Evolutionary conservation across 2,329 filamentous ascomycete genomes (phyloP), one percentile per base, ranked within the genome.

Genomic region (Beauveria rudraprayagi): DNA sequence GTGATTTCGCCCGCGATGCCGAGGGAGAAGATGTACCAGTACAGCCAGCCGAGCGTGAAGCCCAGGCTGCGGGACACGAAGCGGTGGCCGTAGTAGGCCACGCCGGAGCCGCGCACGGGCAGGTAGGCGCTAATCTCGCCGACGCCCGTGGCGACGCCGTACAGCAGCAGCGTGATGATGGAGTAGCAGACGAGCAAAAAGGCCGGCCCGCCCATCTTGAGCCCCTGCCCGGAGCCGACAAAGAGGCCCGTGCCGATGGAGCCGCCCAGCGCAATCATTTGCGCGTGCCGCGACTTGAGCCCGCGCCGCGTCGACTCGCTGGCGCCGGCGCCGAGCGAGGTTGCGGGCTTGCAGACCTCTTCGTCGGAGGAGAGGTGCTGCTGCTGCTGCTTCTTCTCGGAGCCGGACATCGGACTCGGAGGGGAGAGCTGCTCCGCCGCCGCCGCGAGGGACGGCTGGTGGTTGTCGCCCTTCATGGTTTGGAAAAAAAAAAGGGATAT

Each of bases 131-230:
- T 66, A 30, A 72, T 63, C 60, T 76, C 73, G 50, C 69, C 69
- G 52, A 73, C 70, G 46, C 70, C 71, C 22, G 75, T 74, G 73
- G 84, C 83, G 66, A 84, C 80, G 46, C 78, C 78, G 70, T 78
- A 84, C 41, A 85, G 78, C 54, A 85, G 77, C 9, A 79, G 74
- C 55, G 81, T 81, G 62, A 84, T 75, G 53, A 80, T 75, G 30
- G 75, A 67, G 64, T 80, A 81, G 10, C 76, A 76, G 40, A 78
- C 72, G 22, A 81, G 68, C 5, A 79, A 72, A 53, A 72, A 74
- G 10, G 77, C 77, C 54, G 70, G 70, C 0, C 71, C 70, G 3
- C 69, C 68, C 19, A 64, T 67, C 59, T 77, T 81, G 40, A 79
- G 80, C 47, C 73, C 72, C 69, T 83, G 80, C 48, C 81, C 80